A percentile compares a stretch with the other conserved stretches of the same genome.
phyloP scores from a whole-genome alignment of 2,329 filamentous ascomycete species.

The Alternaria triticina region DNA sequence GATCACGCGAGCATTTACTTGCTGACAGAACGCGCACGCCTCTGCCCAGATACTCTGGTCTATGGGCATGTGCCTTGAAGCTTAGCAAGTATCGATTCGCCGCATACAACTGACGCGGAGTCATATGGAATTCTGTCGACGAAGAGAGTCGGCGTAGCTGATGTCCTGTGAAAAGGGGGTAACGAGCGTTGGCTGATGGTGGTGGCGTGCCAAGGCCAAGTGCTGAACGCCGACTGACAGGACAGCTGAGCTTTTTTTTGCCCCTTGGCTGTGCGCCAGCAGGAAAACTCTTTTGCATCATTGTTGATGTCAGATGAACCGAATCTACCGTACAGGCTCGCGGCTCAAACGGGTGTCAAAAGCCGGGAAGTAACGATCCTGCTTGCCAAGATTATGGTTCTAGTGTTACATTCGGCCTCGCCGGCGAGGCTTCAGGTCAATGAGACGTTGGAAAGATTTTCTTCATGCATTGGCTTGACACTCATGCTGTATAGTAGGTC shows the following conservation, averaged over 20 bases:
- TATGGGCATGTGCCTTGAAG: not conserved
- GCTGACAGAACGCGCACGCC: conserved; percentile 2
- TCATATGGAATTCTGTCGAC: not conserved
- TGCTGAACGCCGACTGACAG: conserved; percentile 10
- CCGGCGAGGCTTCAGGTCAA: not conserved
- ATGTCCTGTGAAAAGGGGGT: not conserved
- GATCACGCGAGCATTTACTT: not conserved
- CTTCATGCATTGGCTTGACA: conserved; percentile 7
- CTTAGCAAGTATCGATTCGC: not conserved
- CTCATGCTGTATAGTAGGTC: conserved; percentile 9
- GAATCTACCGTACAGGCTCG: not conserved
- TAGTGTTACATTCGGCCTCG: not conserved
- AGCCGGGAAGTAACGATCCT: not conserved
- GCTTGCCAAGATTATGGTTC: not conserved
- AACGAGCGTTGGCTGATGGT: not conserved
- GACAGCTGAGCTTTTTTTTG: not conserved
- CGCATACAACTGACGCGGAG: not conserved
- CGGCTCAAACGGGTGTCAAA: not conserved
- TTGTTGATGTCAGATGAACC: not conserved
- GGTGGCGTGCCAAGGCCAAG: not conserved
- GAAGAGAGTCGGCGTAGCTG: not conserved
- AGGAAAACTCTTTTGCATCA: not conserved
- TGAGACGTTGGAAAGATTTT: not conserved
- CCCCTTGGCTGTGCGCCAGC: not conserved
- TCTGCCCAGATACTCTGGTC: not conserved